Evolutionary conservation across 1,284 basidiomycete species (phyloP).

Genomic region (Blastosporella zonata): DNA sequence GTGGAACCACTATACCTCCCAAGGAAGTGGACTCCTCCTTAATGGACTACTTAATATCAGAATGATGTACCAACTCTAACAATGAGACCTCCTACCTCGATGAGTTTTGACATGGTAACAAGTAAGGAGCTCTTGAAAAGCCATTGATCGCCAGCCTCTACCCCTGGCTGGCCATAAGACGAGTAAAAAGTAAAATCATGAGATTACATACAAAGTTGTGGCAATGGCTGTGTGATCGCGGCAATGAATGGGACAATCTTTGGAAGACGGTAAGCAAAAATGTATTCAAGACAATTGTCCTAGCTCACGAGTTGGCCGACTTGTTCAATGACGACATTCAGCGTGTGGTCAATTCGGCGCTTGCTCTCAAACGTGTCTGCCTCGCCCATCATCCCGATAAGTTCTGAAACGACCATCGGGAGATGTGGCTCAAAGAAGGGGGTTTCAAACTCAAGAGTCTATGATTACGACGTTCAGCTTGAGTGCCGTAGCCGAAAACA

Average conservation of each 20-base stretch:
- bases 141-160: constrained; percentile 67
- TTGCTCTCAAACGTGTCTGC: constrained; percentile 79
- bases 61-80: background rate
- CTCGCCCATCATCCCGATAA: constrained; percentile 71
- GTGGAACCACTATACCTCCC: constrained; percentile 60
- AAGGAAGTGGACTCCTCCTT: constrained; percentile 60
- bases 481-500: constrained; percentile 9
- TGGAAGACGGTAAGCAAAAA: background rate
- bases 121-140: constrained; percentile 78
- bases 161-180: constrained; percentile 45
- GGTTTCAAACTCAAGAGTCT: constrained; percentile 61
- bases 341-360: constrained; percentile 62
- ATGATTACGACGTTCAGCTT: constrained; percentile 1
- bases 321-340: constrained; percentile 75
- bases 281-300: background rate
- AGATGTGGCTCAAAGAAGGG: constrained; percentile 61
- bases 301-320: constrained; percentile 55
- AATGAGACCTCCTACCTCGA: constrained; percentile 47
- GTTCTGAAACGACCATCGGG: constrained; percentile 52
- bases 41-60: constrained; percentile 46
- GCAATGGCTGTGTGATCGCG: constrained; percentile 68
- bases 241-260: constrained; percentile 71
- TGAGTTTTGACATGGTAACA: constrained; percentile 68
- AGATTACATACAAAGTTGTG: constrained; percentile 65
- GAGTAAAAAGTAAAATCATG: background rate